Evolutionary conservation across 2,329 filamentous ascomycete species (phyloP), one percentile per base, ranked within the genome.

Genomic region (Claviceps purpurea): DNA sequence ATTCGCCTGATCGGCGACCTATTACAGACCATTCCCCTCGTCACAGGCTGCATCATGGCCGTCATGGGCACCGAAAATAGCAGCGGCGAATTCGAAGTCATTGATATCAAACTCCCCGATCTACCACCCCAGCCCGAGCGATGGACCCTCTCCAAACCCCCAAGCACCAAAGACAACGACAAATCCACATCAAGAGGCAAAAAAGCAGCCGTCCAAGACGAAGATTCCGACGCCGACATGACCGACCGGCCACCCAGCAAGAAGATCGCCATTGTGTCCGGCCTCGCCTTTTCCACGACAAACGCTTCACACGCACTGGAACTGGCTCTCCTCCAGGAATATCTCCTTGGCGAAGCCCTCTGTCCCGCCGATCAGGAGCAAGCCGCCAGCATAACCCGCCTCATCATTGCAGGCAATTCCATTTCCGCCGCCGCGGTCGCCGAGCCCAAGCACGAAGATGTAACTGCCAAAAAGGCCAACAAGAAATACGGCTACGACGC

Each of bases 401-500:
- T 98, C 20, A 81, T 98, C 58, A 88, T 98, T 58, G 91, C 90
- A 0, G 93, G 93, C 42, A 91, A 97, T 68, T 95, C 89, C 1
- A 81, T 97, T 49, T 91, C 87, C 1, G 79, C 94, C 20, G 65
- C 68, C 37, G 20, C 43, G 22, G 34, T 41, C 2, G 63, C 67
- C 2, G 65, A 65, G n/a, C 62, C 63, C 41, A 57, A 60, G 2
- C 63, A 70, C 55, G 64, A 74, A 54, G 64, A 74, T 63, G 58
- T 61, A 0, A 57, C 60, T 46, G 69, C 75, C 59, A 81, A 75
- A 63, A 73, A 70, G 55, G 59, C 62, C 1, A 55, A 75, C 49
- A 95, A 89, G 66, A 95, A 94, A 65, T 97, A 96, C 69, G 91
- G 93, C 55, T 97, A 97, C 70, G 93, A 98, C 66, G 82, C 87